Base-by-base conservation (phyloP, 2,329 filamentous ascomycete species). In the Zymoseptoria tritici region DNA sequence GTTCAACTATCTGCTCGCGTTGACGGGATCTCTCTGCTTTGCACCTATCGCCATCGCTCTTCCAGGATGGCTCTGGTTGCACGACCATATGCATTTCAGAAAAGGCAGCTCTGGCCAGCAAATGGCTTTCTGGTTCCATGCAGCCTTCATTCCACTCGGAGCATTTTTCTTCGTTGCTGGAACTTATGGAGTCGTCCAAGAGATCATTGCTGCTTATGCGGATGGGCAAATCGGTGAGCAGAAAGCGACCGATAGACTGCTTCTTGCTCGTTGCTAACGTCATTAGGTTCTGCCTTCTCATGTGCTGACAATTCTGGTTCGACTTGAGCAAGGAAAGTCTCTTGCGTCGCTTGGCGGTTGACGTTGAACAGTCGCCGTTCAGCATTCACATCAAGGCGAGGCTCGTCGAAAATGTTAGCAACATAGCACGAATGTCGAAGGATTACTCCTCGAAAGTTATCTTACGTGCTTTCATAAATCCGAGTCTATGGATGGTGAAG, bases 191-290 rank as follows among this genome's bases (percentile, higher is more conserved):
- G 78, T 80, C 2, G 75, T 83, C 22, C 73, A 79, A 58, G 73
- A 79, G 63, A 81, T 84, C 61, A 79, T 79, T 56, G 72, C 79
- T 56, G 80, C 81, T 0, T 83, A 83, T 66, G 76, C 74, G 3
- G 73, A 73, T 54, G 78, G 77, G 0, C 67, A 72, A 56, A 81
- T 81, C 58, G 75, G 75, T 66, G 55, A 57, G 63, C 60, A 22
- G 2, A 22, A 5, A 13, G 36, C 16, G 11, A 55, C 9, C 16
- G 50, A 16, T 6, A n/a, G 2, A 21, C 1, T 21, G 16, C 16
- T 53, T 11, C 22, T 8, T 29, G 6, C 31, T 4, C 22, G n/a
- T 24, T 13, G 50, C 59, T 66, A 51, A 57, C 22, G 11, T 54
- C 24, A 11, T 20, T 53, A 69, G 68, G 68, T 36, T 71, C 70